A percentile compares a stretch with the other conserved stretches of the same genome.
These are phyloP conservation scores for Argentina anserina DNA, from an alignment of 306 rosid species.

Conservation along the genomic window DNA sequence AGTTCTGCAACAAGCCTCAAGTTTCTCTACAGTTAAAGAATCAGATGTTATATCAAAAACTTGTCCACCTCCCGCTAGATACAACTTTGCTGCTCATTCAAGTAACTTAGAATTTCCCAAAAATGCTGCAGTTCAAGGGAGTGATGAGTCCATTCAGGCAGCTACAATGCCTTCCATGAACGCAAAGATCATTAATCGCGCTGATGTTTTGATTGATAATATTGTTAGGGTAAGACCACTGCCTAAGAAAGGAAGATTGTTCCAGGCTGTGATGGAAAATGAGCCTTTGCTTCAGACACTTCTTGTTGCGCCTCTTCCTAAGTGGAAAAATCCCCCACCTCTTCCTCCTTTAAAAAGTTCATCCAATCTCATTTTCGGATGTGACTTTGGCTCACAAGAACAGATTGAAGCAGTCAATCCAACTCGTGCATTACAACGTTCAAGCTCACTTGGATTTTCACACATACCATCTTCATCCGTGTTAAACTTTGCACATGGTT, in stretches of 20 bases:
- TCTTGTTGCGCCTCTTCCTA: constrained; percentile 35
- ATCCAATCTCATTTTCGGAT: neutral
- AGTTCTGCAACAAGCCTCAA: neutral
- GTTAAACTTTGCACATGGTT: constrained; percentile 3
- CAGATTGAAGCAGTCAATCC: neutral
- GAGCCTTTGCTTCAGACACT: constrained; percentile 56
- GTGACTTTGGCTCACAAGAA: neutral
- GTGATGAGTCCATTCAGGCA: neutral
- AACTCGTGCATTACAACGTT: neutral
- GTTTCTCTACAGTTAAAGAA: neutral
- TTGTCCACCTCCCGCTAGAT: neutral
- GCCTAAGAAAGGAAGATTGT: constrained; percentile 47
- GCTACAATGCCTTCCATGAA: neutral
- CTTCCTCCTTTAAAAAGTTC: neutral
- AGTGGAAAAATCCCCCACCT: constrained; percentile 42
- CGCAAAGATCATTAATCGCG: constrained; percentile 8
- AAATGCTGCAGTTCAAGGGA: neutral
- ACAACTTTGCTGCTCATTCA: constrained; percentile 6
- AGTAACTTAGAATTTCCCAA: neutral
- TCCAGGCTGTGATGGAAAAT: constrained; percentile 38
- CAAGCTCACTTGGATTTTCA: neutral
- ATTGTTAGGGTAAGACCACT: constrained; percentile 31
- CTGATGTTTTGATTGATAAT: constrained; percentile 22
- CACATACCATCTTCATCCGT: constrained; percentile 16
- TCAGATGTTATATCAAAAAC: neutral